Evolutionary conservation across 352 stramenopile genomes (phyloP), one percentile per base, ranked within the genome.

Genomic region (Phytophthora boehmeriae): DNA sequence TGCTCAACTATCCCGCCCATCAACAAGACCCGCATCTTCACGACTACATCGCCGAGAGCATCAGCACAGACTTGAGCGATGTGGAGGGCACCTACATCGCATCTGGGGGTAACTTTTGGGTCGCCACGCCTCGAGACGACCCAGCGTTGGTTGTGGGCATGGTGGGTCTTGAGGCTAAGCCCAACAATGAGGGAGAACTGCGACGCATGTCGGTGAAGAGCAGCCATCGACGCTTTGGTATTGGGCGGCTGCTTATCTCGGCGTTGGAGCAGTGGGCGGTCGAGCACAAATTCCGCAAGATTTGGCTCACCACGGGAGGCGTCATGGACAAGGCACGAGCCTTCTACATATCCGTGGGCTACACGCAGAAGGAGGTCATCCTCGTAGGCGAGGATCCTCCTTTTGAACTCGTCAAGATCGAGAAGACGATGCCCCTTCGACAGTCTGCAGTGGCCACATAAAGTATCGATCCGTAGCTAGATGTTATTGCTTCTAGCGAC

Each of bases 41-140:
- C 5, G 45, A 72, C 16, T 74, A 59, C 56, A 60, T 72, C 23
- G 55, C 47, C 10, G 28, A 54, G 19, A 72, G 64, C 34, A 41
- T 72, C 19, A 50, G 72, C 19, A 63, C 46, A 17, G 66, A 78
- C 36, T 35, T 78, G 38, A 52, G 28, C n/a, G 54, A 76, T 20
- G 54, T 85, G 22, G 25, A 75, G 14, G 63, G 39, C 38, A 72
- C 63, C 16, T 85, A 82, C 53, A 46, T 76, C 17, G 32, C 44
- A 0, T 41, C 51, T 8, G 67, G 70, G 1, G 73, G 75, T 9
- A 85, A 80, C 50, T 82, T 76, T 47, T 85, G 70, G 73, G 53
- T 85, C 22, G 70, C 62, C 6, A 71, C 64, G 22, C 59, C 54
- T 13, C 30, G 20, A 2, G 48, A 72, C 16, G 49, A 74, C 1